phyloP scores from a whole-genome alignment of 2,329 filamentous ascomycete genomes.

The Monilinia fructicola region DNA sequence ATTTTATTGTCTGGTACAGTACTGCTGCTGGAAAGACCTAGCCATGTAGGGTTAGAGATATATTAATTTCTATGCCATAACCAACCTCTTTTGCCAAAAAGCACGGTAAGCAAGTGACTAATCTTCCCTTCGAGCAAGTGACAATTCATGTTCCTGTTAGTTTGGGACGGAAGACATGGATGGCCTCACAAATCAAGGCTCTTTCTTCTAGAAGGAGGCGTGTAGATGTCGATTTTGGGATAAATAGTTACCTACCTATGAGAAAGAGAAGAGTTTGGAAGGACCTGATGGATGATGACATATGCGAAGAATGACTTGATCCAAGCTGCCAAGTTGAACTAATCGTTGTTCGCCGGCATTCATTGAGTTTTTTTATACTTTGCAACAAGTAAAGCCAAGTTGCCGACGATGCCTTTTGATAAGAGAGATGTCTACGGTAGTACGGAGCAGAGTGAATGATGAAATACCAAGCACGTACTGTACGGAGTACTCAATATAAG shows the following conservation, averaged over 20 bases:
- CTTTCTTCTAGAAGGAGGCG: not conserved
- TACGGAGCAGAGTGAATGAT: too few relatives aligned
- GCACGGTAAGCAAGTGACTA: not conserved
- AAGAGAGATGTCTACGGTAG: too few relatives aligned
- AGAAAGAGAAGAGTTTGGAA: not conserved
- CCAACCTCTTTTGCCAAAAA: conserved; percentile 6
- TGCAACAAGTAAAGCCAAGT: not conserved
- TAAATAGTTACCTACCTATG: not conserved
- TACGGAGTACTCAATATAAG: too few relatives aligned
- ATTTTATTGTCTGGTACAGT: not conserved
- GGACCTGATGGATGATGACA: too few relatives aligned
- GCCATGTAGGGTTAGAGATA: not conserved
- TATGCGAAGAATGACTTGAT: too few relatives aligned
- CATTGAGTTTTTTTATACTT: not conserved
- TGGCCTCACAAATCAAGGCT: not conserved
- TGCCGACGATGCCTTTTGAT: too few relatives aligned
- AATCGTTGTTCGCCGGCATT: not conserved
- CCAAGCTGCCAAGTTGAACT: not conserved
- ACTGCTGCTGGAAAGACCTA: not conserved
- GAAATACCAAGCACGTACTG: too few relatives aligned
- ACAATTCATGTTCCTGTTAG: not conserved
- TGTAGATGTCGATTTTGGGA: not conserved
- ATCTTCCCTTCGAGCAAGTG: not conserved
- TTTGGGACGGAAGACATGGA: not conserved
- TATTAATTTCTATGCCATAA: not conserved